Evolutionary conservation across 2,329 filamentous ascomycete species (phyloP).

Genomic region (Rhynchosporium graminicola): DNA sequence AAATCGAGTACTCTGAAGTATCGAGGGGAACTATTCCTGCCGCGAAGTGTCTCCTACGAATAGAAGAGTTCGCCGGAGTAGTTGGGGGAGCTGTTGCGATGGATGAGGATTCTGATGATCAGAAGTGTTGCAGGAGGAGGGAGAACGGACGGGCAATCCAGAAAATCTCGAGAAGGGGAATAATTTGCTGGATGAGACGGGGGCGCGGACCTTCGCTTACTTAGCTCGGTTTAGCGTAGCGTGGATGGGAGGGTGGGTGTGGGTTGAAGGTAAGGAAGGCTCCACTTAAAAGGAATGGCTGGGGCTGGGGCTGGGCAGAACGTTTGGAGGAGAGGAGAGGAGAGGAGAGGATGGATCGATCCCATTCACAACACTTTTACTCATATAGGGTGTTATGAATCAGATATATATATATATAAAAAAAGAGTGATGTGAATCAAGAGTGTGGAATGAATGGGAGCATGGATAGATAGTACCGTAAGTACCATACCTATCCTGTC

Average conservation of each 20-base stretch:
- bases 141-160: slow-evolving; percentile 8
- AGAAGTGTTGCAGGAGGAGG: slow-evolving; percentile 19
- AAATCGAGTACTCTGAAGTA: slow-evolving; percentile 27
- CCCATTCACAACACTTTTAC: too few species aligned
- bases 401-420: too few species aligned
- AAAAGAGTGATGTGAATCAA: too few species aligned
- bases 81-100: slow-evolving; percentile 18
- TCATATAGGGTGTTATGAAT: too few species aligned
- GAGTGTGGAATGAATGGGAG: too few species aligned
- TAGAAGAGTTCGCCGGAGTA: slow-evolving; percentile 37
- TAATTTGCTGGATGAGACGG: slow-evolving; percentile 11
- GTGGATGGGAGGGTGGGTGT: background rate
- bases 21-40: slow-evolving; percentile 33
- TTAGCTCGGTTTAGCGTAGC: slow-evolving; percentile 6
- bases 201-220: background rate
- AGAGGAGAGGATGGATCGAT: too few species aligned
- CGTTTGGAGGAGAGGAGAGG: too few species aligned
- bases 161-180: slow-evolving; percentile 11
- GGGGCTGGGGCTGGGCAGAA: too few species aligned
- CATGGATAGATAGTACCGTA: too few species aligned
- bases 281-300: too few species aligned
- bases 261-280: too few species aligned
- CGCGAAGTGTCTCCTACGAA: slow-evolving; percentile 38
- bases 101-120: slow-evolving; percentile 21
- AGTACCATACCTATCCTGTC: too few species aligned